Conservation (phyloP, 2,329 filamentous ascomycete species). For the Talaromyces sp. region DNA sequence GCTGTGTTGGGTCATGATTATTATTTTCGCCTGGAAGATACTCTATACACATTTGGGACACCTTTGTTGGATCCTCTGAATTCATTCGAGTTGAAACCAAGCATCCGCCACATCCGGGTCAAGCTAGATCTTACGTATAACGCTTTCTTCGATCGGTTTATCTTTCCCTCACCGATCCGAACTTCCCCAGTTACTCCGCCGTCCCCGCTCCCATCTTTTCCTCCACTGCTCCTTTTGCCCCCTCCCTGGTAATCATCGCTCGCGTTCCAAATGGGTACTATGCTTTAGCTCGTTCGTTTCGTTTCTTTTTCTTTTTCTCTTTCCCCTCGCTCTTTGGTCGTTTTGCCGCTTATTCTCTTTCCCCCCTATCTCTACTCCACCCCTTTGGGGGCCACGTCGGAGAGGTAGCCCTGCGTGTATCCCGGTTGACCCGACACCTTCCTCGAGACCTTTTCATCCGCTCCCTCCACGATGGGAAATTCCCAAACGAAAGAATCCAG, state of each 20-base stretch:
- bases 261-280: constrained; percentile 4
- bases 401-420: constrained; percentile 12
- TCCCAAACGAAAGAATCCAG: constrained; percentile 52
- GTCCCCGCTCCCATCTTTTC: constrained; percentile 11
- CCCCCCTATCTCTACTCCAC: constrained; percentile 1
- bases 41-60: not conserved
- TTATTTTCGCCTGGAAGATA: too few species aligned
- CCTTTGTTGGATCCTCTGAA: not conserved
- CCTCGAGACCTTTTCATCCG: constrained; percentile 4
- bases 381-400: constrained; percentile 19
- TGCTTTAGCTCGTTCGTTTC: constrained; percentile 4
- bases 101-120: constrained; percentile 20
- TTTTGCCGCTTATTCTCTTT: not conserved
- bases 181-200: constrained; percentile 28
- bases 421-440: constrained; percentile 5
- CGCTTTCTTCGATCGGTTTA: constrained; percentile 5
- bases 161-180: constrained; percentile 15
- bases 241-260: constrained; percentile 5
- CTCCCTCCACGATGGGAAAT: constrained; percentile 45
- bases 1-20: not conserved
- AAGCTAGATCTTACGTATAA: constrained; percentile 10
- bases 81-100: not conserved
- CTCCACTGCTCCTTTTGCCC: constrained; percentile 1
- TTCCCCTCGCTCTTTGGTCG: too few species aligned
- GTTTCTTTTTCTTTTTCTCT: not conserved